Evolutionary conservation across 1,139 yeast species (phyloP).

Genomic region (Taphrina communis): DNA sequence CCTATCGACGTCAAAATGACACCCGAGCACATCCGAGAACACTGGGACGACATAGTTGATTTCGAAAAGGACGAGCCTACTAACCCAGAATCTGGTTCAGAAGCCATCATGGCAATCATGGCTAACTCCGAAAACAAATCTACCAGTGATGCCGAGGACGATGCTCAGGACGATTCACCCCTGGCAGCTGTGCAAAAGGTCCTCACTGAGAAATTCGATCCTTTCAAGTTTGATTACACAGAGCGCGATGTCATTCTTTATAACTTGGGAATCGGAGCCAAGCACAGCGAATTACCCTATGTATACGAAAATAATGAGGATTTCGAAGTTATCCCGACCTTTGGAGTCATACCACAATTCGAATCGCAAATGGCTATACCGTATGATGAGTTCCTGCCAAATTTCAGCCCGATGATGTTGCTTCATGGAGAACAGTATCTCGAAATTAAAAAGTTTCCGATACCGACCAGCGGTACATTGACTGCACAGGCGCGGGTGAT

Average conservation of each 20-base stretch:
- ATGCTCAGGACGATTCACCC: constrained; percentile 56
- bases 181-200: constrained; percentile 47
- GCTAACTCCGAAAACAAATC: constrained; percentile 61
- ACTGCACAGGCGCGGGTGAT: constrained; percentile 70
- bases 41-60: constrained; percentile 70
- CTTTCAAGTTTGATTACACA: constrained; percentile 61
- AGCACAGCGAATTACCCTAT: constrained; percentile 74
- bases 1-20: constrained; percentile 59
- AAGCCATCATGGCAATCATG: constrained; percentile 78
- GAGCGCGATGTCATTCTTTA: constrained; percentile 80
- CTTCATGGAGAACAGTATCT: constrained; percentile 96
- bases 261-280: constrained; percentile 90
- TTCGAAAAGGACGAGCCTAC: constrained; percentile 64
- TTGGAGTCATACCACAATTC: constrained; percentile 84
- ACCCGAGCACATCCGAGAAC: constrained; percentile 73
- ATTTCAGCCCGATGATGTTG: constrained; percentile 86
- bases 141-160: constrained; percentile 60
- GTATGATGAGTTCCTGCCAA: constrained; percentile 66
- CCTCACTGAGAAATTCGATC: constrained; percentile 48
- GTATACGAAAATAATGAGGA: constrained; percentile 76
- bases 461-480: constrained; percentile 70
- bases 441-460: constrained; percentile 76
- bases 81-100: constrained; percentile 69
- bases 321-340: constrained; percentile 90
- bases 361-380: constrained; percentile 61